Evolutionary conservation across 257 asterid genomes (phyloP).

Genomic region (Solanum peruvianum): DNA sequence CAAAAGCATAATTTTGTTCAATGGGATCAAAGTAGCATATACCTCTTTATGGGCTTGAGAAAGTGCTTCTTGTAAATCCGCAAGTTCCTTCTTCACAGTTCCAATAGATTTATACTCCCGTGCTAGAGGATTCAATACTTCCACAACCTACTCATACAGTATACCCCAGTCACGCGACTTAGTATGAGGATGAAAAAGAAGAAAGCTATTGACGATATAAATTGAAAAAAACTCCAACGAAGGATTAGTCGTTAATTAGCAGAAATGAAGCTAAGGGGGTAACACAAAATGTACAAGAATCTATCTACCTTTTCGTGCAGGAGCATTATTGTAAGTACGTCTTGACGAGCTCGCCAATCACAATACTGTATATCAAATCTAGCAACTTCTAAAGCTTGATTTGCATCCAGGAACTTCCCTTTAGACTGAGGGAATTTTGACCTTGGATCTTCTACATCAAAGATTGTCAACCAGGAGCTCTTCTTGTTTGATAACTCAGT

Average conservation of each 20-base stretch:
- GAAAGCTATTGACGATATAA: neutral
- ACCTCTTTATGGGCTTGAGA: constrained; percentile 84
- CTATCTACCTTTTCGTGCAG: constrained; percentile 82
- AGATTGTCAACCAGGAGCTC: constrained; percentile 58
- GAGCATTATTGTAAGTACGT: constrained; percentile 79
- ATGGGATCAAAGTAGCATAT: neutral
- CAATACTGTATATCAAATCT: constrained; percentile 81
- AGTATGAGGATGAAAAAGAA: neutral
- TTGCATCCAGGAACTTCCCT: constrained; percentile 67
- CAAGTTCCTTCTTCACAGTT: constrained; percentile 79
- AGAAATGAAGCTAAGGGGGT: too few relatives aligned
- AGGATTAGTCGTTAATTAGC: neutral
- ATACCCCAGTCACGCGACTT: neutral
- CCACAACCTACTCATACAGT: constrained; percentile 48
- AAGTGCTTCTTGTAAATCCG: constrained; percentile 71
- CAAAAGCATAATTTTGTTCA: neutral
- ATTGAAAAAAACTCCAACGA: neutral
- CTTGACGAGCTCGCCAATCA: constrained; percentile 98
- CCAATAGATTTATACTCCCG: constrained; percentile 93
- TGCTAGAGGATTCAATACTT: constrained; percentile 89
- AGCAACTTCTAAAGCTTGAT: constrained; percentile 86
- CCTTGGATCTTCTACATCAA: constrained; percentile 91
- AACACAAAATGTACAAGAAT: neutral
- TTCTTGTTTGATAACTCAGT: constrained; percentile 35
- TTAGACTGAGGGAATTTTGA: constrained; percentile 56